Conservation (phyloP, 2,329 filamentous ascomycete species). For the Botrytis paeoniae region DNA sequence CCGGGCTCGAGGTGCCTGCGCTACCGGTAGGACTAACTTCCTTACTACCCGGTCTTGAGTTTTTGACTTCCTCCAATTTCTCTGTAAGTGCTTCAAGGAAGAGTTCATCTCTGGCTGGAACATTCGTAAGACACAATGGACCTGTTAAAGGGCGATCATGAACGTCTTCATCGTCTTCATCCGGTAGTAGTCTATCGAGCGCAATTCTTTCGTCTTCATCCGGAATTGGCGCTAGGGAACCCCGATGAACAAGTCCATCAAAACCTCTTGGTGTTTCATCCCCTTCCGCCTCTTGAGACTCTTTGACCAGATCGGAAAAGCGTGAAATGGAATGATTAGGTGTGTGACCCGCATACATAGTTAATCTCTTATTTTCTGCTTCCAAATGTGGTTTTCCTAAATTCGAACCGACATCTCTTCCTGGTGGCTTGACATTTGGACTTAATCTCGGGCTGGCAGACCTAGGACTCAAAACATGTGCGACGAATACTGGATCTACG, state of each 20-base stretch:
- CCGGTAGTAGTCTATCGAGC: conserved; percentile 2
- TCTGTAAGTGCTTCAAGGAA: conserved; percentile 31
- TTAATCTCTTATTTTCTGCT: conserved; percentile 50
- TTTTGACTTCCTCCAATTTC: conserved; percentile 30
- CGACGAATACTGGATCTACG: conserved; percentile 40
- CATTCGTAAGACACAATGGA: conserved; percentile 31
- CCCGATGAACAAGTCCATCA: not conserved
- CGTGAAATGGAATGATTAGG: conserved; percentile 55
- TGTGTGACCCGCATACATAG: conserved; percentile 62
- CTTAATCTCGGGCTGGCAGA: conserved; percentile 32
- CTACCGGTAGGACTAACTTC: conserved; percentile 17
- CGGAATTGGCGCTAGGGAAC: not conserved
- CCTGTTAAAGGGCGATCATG: conserved; percentile 32
- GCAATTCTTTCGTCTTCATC: conserved; percentile 2
- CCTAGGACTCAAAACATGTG: conserved; percentile 33
- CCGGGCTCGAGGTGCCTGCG: conserved; percentile 1
- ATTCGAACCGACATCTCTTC: conserved; percentile 15
- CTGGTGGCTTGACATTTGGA: conserved; percentile 27
- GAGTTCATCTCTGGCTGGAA: conserved; percentile 24
- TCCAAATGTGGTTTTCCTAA: conserved; percentile 26
- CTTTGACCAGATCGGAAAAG: conserved; percentile 43
- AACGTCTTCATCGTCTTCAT: conserved; percentile 17
- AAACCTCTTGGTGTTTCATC: conserved; percentile 32
- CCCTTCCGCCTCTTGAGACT: conserved; percentile 34
- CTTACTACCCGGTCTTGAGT: conserved; percentile 19